Evolutionary conservation across 73 alveolate species (phyloP), one percentile per base, ranked within the genome.

Genomic region (Tetrahymena borealis): DNA sequence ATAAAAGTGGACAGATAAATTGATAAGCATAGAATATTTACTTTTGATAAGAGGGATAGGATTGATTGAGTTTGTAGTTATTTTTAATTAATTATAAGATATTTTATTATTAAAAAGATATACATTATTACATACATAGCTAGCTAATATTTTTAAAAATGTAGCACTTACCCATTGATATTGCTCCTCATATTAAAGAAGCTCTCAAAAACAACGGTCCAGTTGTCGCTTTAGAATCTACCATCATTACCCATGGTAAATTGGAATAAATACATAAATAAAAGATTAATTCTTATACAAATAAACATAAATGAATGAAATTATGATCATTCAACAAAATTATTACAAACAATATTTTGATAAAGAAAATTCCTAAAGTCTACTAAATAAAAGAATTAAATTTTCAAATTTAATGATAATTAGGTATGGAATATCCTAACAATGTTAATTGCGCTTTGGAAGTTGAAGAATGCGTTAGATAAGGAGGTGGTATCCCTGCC

Each of bases 401-500:
- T 31, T 41, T 7, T 31, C 3, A 7, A 3, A 40, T 40, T n/a
- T n/a, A 40, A 18, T 41, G 16, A 18, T 41, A 1, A 60, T 24
- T 60, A 60, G 85, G 85, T 24, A 97, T 97, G 99, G 99, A 97
- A 91, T 97, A 97, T 93, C 99, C 99, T 11, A 95, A 91, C 78
- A 98, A 97, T 91, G 91, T 94, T 38, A 94, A 95, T 43, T 97
- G 99, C 20, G 99, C 99, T 24, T 90, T 96, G 85, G 97, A 95
- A 38, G 98, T 98, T 32, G 99, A 97, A 92, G 97, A 96, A 90
- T 94, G 95, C 15, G 96, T 98, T 37, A 94, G 97, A 42, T 78
- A 94, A 11, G 91, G 97, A 37, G 99, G 99, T 10, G 98, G 98
- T 40, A 95, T 97, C 7, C 99, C 99, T 41, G 99, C 99, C 11